Conservation (phyloP, 2,329 filamentous ascomycete species). For the Metarhizium sp. region DNA sequence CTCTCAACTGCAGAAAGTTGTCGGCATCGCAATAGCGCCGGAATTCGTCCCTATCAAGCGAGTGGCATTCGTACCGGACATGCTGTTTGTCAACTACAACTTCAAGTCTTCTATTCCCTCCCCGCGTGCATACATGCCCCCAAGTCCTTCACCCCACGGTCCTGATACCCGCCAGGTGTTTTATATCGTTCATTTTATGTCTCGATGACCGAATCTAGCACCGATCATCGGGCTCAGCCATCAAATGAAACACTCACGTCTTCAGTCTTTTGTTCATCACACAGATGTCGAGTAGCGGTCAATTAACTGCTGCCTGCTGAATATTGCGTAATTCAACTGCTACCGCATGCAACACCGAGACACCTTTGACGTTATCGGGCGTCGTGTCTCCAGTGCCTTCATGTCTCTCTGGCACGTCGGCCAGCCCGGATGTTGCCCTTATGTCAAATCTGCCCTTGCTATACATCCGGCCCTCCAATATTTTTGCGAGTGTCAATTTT, state of each 20-base stretch:
- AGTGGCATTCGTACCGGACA: too few species aligned
- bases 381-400: not conserved
- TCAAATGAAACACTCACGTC: not conserved
- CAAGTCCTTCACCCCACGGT: too few species aligned
- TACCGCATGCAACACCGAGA: too few species aligned
- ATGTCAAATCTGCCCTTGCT: not conserved
- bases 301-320: not conserved
- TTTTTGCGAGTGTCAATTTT: not conserved
- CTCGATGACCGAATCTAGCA: not conserved
- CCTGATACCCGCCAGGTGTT: too few species aligned
- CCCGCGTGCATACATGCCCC: too few species aligned
- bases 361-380: not conserved
- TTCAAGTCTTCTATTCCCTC: too few species aligned
- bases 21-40: too few species aligned
- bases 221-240: not conserved
- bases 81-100: too few species aligned
- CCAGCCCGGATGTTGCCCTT: not conserved
- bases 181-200: not conserved
- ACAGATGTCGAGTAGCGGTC: not conserved
- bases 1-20: not conserved
- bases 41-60: too few species aligned
- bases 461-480: not conserved
- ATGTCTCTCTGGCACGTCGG: not conserved
- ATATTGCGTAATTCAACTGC: too few species aligned
- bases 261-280: not conserved